These are phyloP conservation scores for Collybiopsis confluens DNA, from an alignment of 768 basidiomycete genomes.

Conservation along the genomic window DNA sequence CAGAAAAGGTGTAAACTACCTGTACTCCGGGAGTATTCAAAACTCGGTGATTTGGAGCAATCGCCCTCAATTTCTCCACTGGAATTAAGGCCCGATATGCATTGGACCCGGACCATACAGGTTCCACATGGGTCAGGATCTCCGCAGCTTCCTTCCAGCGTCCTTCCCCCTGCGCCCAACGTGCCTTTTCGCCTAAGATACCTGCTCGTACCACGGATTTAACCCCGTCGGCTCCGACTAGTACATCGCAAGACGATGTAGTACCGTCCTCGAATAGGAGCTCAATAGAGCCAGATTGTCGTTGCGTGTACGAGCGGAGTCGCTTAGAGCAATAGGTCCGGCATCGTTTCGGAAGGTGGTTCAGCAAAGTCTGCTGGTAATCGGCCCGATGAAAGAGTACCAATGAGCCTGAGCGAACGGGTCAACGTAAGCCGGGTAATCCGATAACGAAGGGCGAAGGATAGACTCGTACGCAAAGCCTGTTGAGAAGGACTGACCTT, in stretches of 20 bases:
- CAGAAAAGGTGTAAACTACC: no score
- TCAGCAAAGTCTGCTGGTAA: constrained; percentile 57
- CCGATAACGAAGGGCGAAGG: neutral
- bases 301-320: constrained; percentile 51
- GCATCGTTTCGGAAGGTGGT: constrained; percentile 40
- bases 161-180: constrained; percentile 29
- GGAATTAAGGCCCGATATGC: constrained; percentile 61
- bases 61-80: constrained; percentile 38
- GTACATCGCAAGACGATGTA: constrained; percentile 54
- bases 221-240: constrained; percentile 28
- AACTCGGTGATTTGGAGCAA: constrained; percentile 43
- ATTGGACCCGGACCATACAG: constrained; percentile 54
- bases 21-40: constrained; percentile 40
- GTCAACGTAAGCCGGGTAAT: neutral
- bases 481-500: constrained; percentile 37
- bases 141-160: constrained; percentile 33
- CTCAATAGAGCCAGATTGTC: constrained; percentile 34
- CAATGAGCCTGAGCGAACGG: constrained; percentile 38
- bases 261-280: constrained; percentile 63
- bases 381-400: constrained; percentile 62
- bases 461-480: constrained; percentile 10
- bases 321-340: constrained; percentile 53
- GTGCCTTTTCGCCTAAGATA: constrained; percentile 34
- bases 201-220: constrained; percentile 23
- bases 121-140: constrained; percentile 40